phyloP scores from a whole-genome alignment of 129 eudicot species.

The Centaurea solstitialis region DNA sequence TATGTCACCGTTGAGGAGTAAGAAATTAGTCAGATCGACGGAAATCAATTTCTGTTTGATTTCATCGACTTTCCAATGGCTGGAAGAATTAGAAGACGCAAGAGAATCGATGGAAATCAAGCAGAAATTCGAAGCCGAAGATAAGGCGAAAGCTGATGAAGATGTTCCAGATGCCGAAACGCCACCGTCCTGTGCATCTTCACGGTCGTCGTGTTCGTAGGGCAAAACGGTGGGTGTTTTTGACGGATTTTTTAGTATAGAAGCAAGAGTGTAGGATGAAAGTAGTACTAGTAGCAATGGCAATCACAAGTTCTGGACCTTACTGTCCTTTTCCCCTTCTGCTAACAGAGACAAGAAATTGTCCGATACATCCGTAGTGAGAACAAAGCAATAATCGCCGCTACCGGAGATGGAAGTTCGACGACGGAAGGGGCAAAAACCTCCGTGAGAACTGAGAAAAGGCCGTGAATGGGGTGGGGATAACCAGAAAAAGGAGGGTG shows the following conservation, averaged over 20 bases:
- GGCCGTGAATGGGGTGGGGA: conserved; percentile 46
- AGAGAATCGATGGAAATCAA: conserved; percentile 9
- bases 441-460: conserved; percentile 33
- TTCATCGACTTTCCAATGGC: conserved; percentile 48
- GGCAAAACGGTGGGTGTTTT: conserved; percentile 76
- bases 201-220: conserved; percentile 77
- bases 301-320: conserved; percentile 69
- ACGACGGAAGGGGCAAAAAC: conserved; percentile 1
- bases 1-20: conserved; percentile 60
- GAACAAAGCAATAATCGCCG: conserved; percentile 5
- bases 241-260: conserved; percentile 81
- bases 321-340: conserved; percentile 60
- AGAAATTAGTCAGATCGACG: no score
- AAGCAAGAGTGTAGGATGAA: conserved; percentile 81
- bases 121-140: background rate
- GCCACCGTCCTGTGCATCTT: conserved; percentile 60
- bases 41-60: no score
- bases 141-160: conserved; percentile 6
- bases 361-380: conserved; percentile 9
- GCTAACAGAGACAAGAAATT: conserved; percentile 35
- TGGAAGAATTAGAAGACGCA: conserved; percentile 33
- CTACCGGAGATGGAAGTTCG: background rate
- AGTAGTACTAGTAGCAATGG: conserved; percentile 39
- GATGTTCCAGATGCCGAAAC: conserved; percentile 28
- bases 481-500: conserved; percentile 42